Base-by-base conservation (phyloP, 148 eudicot genomes). In the Spergularia marina region DNA sequence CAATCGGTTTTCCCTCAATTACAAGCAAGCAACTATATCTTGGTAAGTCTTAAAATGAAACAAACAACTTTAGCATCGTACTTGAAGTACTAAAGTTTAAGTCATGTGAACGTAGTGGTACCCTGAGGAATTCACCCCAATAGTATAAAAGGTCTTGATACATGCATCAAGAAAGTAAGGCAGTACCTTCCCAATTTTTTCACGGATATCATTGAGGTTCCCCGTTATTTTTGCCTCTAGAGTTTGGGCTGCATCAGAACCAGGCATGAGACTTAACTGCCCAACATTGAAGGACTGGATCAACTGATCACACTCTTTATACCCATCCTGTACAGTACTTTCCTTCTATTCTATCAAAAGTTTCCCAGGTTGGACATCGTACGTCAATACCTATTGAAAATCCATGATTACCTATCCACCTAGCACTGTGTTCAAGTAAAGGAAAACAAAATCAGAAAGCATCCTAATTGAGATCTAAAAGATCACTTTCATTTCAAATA, bases 321-420 rank as follows among this genome's bases (percentile, higher is more conserved):
- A 84, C 53, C 88, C 95, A 58, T 80, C 82, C 21, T 44, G n/a
- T 78, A 91, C 86, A 65, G 49, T 82, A 14, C 23, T 34, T 7
- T 74, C 55, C 79, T 84, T 91, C 63, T 69, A 80, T 39, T 82
- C 73, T 63, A 76, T 85, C 81, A 91, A 67, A 67, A 53, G 69
- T 53, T 73, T 80, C 57, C 92, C 90, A 16, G 98, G 97, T 77
- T 85, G 91, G 78, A 94, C 97, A 80, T 94, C 98, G n/a, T n/a
- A n/a, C n/a, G 70, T 94, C 92, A 75, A 94, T 94, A 74, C 98
- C 98, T 77, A 94, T 91, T 34, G 98, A 90, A 81, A 94, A 90
- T 44, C 98, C 98, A 82, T 94, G 97, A 86, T 91, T 91, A 51
- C 98, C 97, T 41, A 94, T 94, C 94, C 97, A 91, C 78, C 98